Evolutionary conservation across 441 rosid genomes (phyloP).

Genomic region (Eruca vesicaria): DNA sequence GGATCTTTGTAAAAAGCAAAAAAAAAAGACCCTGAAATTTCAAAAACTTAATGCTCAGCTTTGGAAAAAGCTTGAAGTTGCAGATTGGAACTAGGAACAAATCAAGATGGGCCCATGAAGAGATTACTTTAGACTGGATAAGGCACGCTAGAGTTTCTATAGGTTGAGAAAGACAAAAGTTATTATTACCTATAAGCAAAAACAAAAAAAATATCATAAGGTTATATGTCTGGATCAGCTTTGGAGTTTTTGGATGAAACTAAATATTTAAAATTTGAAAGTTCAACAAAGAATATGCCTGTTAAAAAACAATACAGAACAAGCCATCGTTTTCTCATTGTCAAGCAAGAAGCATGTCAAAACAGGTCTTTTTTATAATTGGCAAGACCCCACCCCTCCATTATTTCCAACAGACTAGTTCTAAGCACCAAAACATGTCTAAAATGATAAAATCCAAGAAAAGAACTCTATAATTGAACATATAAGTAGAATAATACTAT

Average conservation of each 20-base stretch:
- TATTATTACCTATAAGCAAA: background rate
- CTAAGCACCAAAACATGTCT: constrained; percentile 16
- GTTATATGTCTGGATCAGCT: constrained; percentile 28
- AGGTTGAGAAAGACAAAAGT: constrained; percentile 20
- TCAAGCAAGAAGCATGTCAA: constrained; percentile 27
- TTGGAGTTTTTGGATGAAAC: constrained; percentile 7
- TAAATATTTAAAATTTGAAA: background rate
- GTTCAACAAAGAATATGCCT: constrained; percentile 28
- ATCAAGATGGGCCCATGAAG: constrained; percentile 33
- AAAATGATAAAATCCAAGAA: background rate
- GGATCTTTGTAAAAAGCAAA: constrained; percentile 3
- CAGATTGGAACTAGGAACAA: constrained; percentile 31
- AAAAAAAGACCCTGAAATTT: background rate
- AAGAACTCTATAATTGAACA: background rate
- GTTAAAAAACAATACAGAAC: constrained; percentile 25
- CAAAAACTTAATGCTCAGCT: constrained; percentile 2
- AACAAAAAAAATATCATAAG: background rate
- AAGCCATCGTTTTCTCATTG: constrained; percentile 29
- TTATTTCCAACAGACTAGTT: constrained; percentile 32
- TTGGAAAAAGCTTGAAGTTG: constrained; percentile 5
- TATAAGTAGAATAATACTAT: background rate
- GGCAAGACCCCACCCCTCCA: constrained; percentile 42
- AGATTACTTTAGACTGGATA: constrained; percentile 17
- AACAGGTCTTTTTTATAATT: constrained; percentile 19
- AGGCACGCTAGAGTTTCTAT: constrained; percentile 18